These are phyloP conservation scores for Kwoniella europaea DNA, from an alignment of 768 basidiomycete genomes.

Conservation along the genomic window DNA sequence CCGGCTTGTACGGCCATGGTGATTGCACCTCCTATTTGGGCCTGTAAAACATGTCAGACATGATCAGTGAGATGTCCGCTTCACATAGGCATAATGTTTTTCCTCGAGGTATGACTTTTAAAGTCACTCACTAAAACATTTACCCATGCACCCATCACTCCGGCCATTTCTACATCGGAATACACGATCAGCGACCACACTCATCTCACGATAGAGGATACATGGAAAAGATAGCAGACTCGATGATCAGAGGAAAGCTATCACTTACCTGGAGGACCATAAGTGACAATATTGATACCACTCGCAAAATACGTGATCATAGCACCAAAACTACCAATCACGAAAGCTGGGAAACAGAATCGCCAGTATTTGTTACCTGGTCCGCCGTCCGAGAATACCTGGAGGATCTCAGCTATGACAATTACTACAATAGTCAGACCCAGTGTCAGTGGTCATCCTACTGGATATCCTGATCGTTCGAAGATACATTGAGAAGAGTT, in stretches of 20 bases:
- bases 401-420: conserved; percentile 31
- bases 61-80: neutral
- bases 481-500: neutral
- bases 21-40: conserved; percentile 48
- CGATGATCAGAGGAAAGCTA: neutral
- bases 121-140: conserved; percentile 30
- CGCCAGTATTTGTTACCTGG: conserved; percentile 48
- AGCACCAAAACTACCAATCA: conserved; percentile 44
- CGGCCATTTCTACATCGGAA: conserved; percentile 32
- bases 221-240: too few relatives aligned
- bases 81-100: neutral
- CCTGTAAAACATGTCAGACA: neutral
- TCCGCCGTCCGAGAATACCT: conserved; percentile 45
- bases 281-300: conserved; percentile 44
- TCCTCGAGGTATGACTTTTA: neutral
- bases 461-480: neutral
- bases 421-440: conserved; percentile 28
- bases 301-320: conserved; percentile 29
- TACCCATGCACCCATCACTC: conserved; percentile 46
- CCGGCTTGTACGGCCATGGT: conserved; percentile 50
- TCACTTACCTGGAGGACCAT: conserved; percentile 40
- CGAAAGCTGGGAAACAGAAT: conserved; percentile 45
- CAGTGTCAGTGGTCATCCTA: neutral
- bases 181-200: neutral
- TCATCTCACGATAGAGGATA: too few relatives aligned